These are phyloP conservation scores for Metschnikowia bowlesiae DNA, from an alignment of 805 yeast genomes.

Conservation along the genomic window DNA sequence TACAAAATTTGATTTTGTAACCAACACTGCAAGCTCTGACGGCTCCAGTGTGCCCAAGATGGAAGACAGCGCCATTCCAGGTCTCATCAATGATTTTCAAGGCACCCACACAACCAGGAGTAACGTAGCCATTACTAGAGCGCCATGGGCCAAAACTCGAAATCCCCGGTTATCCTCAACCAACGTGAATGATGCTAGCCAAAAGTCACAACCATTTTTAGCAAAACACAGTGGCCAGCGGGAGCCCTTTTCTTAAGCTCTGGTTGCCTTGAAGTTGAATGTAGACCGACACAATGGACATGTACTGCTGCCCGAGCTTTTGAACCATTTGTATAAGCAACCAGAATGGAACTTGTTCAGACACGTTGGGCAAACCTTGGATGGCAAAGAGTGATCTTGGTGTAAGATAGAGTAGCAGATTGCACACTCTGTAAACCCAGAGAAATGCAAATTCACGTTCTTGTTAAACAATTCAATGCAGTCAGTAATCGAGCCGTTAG, in stretches of 20 bases:
- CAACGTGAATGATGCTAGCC: not conserved
- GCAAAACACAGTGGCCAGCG: not conserved
- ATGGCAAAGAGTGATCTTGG: conserved; percentile 86
- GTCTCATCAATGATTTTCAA: conserved; percentile 20
- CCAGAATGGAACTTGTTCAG: conserved; percentile 92
- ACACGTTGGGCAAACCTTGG: conserved; percentile 85
- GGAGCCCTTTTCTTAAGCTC: conserved; percentile 10
- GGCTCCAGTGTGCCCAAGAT: not conserved
- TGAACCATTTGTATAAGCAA: conserved; percentile 95
- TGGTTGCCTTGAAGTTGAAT: conserved; percentile 40
- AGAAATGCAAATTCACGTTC: conserved; percentile 79
- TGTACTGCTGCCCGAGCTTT: conserved; percentile 84
- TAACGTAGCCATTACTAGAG: conserved; percentile 34
- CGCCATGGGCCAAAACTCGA: conserved; percentile 34
- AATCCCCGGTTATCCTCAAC: not conserved
- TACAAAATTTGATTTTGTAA: conserved; percentile 9
- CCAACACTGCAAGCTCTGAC: not conserved
- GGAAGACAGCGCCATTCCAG: conserved; percentile 10
- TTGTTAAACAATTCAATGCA: conserved; percentile 65
- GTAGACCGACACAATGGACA: conserved; percentile 90
- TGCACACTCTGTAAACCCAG: conserved; percentile 95
- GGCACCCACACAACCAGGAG: conserved; percentile 27
- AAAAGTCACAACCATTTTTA: not conserved
- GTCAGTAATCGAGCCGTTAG: conserved; percentile 66
- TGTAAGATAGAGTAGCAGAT: conserved; percentile 91